A percentile compares a stretch with the other conserved stretches of the same genome.
Evolutionary conservation across 2,329 filamentous ascomycete species (phyloP).

Genomic region (Stemphylium beticola): DNA sequence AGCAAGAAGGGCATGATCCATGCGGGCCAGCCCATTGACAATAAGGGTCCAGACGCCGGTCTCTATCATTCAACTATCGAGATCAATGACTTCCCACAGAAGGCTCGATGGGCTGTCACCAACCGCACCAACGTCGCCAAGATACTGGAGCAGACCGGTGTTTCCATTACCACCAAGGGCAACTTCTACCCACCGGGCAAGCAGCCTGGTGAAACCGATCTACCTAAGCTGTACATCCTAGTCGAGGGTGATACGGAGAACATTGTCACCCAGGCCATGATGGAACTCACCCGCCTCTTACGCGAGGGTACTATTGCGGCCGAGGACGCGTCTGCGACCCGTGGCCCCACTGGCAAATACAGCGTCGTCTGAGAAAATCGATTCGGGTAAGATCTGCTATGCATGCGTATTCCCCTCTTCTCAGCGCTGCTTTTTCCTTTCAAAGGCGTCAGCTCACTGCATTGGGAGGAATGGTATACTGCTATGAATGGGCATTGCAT

Average conservation of each 20-base stretch:
- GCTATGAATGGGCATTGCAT: not conserved
- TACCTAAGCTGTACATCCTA: constrained; percentile 96
- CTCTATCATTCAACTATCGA: constrained; percentile 96
- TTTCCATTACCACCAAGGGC: constrained; percentile 96
- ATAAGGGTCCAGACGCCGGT: constrained; percentile 96
- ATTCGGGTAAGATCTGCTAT: not conserved
- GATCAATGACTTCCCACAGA: constrained; percentile 99
- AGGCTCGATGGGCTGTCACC: constrained; percentile 97
- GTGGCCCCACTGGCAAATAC: constrained; percentile 82
- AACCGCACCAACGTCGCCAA: constrained; percentile 98
- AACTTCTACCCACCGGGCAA: constrained; percentile 86
- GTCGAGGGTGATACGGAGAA: constrained; percentile 97
- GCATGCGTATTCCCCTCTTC: not conserved
- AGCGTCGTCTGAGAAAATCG: constrained; percentile 61
- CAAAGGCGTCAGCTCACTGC: constrained; percentile 9
- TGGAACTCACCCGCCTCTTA: constrained; percentile 84
- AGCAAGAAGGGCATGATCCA: constrained; percentile 89
- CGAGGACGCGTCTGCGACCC: constrained; percentile 76
- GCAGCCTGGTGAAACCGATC: constrained; percentile 71
- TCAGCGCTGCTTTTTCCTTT: constrained; percentile 61
- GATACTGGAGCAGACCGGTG: constrained; percentile 92
- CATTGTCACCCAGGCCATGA: constrained; percentile 87
- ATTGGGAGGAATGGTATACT: constrained; percentile 6
- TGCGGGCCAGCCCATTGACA: constrained; percentile 93
- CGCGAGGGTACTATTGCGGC: constrained; percentile 91